A percentile compares a stretch with the other conserved stretches of the same genome.
Conservation (phyloP, 2,329 filamentous ascomycete genomes). For the Monilinia polystroma region DNA sequence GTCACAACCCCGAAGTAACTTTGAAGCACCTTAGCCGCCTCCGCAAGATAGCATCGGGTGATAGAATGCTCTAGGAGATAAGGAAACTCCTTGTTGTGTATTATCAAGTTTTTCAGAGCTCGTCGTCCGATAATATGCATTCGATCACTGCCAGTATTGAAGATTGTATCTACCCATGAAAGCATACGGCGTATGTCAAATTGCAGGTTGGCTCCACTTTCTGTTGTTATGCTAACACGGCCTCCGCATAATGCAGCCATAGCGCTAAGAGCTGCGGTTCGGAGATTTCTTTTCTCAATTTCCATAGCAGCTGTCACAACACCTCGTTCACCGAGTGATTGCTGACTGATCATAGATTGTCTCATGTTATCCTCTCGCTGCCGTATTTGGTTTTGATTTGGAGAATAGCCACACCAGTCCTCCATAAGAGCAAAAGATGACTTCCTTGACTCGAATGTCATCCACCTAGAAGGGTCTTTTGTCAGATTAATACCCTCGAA, state of each 20-base stretch:
- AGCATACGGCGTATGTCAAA: conserved; percentile 94
- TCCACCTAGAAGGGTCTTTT: conserved; percentile 84
- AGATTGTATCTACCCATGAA: conserved; percentile 93
- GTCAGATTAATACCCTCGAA: conserved; percentile 89
- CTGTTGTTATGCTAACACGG: conserved; percentile 82
- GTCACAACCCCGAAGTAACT: conserved; percentile 95
- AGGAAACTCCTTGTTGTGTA: conserved; percentile 84
- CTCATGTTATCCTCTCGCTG: conserved; percentile 84
- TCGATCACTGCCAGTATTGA: conserved; percentile 86
- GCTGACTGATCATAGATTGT: conserved; percentile 77
- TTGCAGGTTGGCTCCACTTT: conserved; percentile 81
- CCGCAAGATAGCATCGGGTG: conserved; percentile 82
- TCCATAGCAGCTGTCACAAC: conserved; percentile 88
- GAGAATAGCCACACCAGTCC: conserved; percentile 97
- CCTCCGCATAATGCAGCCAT: conserved; percentile 92
- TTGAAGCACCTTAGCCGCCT: conserved; percentile 78
- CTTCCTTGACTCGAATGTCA: conserved; percentile 94
- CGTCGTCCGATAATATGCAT: conserved; percentile 87
- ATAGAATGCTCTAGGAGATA: conserved; percentile 89
- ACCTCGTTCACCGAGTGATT: conserved; percentile 69
- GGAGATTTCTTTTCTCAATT: conserved; percentile 91
- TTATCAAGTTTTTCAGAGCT: conserved; percentile 83
- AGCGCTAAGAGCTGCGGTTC: conserved; percentile 85
- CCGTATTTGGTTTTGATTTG: conserved; percentile 79
- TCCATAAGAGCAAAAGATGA: conserved; percentile 97